These are phyloP conservation scores for Thalassiosira ordinaria DNA, from an alignment of 352 stramenopile genomes.

Conservation along the genomic window DNA sequence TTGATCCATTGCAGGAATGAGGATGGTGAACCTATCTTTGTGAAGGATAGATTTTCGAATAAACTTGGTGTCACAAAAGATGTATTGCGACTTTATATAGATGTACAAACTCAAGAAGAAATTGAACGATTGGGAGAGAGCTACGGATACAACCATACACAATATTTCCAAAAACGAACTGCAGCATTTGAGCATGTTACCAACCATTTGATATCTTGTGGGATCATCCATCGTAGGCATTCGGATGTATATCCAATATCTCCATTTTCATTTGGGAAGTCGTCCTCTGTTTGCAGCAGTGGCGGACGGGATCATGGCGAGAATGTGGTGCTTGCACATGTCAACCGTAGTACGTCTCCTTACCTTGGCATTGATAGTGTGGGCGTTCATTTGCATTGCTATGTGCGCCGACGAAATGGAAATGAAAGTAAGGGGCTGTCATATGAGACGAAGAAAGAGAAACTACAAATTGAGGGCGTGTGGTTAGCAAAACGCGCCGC, in stretches of 20 bases:
- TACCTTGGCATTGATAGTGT: constrained; percentile 48
- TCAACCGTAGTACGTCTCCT: constrained; percentile 43
- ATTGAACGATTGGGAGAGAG: too few relatives aligned
- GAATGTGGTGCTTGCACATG: constrained; percentile 20
- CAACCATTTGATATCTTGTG: constrained; percentile 11
- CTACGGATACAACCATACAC: not conserved
- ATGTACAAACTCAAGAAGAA: too few relatives aligned
- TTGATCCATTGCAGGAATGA: constrained; percentile 17
- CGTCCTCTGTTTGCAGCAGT: not conserved
- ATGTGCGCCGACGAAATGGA: constrained; percentile 13
- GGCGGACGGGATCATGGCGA: not conserved
- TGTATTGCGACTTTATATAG: constrained; percentile 8
- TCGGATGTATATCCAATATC: constrained; percentile 45
- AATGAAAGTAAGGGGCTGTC: not conserved
- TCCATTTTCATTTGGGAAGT: constrained; percentile 2
- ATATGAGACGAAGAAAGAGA: constrained; percentile 8
- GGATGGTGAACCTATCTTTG: constrained; percentile 21
- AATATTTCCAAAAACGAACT: constrained; percentile 27
- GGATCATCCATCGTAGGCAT: constrained; percentile 33
- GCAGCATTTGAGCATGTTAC: constrained; percentile 23
- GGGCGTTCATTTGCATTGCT: constrained; percentile 54
- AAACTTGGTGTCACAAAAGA: constrained; percentile 5
- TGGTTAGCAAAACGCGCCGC: constrained; percentile 47
- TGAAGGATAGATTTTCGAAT: constrained; percentile 4
- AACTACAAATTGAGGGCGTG: constrained; percentile 19